Percentiles rank a stretch among this genome's conserved stretches.
phyloP scores from a whole-genome alignment of 371 early-diverging fungal genomes.

The Apophysomyces ossiformis region DNA sequence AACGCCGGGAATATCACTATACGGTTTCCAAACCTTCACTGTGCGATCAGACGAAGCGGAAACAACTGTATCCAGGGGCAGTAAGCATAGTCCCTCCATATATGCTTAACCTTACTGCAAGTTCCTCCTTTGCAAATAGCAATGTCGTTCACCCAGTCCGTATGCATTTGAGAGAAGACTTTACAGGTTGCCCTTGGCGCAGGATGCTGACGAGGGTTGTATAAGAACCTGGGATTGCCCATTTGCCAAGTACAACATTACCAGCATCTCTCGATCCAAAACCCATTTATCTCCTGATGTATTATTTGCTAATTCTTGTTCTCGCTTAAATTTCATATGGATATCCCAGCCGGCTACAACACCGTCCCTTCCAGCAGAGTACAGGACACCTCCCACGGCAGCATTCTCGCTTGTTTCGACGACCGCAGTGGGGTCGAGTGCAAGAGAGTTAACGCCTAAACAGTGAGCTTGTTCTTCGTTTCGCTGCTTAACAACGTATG shows the following conservation, averaged over 20 bases:
- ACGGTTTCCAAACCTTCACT: constrained; percentile 80
- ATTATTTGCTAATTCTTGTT: constrained; percentile 9
- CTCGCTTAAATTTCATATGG: constrained; percentile 43
- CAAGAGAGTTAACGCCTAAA: constrained; percentile 79
- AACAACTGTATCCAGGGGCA: constrained; percentile 57
- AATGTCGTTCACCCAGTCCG: constrained; percentile 97
- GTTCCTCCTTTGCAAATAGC: constrained; percentile 61
- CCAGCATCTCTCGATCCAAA: constrained; percentile 18
- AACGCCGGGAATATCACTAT: constrained; percentile 39
- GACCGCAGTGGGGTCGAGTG: constrained; percentile 54
- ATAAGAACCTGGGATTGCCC: neutral
- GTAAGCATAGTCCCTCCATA: neutral
- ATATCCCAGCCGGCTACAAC: constrained; percentile 88
- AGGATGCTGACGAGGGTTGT: constrained; percentile 18
- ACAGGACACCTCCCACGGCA: constrained; percentile 71
- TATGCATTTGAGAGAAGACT: constrained; percentile 82
- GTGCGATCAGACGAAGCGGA: constrained; percentile 94
- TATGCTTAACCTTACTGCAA: constrained; percentile 31
- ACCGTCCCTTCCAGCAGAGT: constrained; percentile 92
- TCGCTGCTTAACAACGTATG: constrained; percentile 62
- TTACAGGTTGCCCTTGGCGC: constrained; percentile 62
- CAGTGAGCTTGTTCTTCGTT: constrained; percentile 63
- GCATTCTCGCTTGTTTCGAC: constrained; percentile 20
- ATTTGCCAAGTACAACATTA: neutral
- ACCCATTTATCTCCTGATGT: constrained; percentile 20